Conservation (phyloP, 2,329 filamentous ascomycete species). For the Cytospora schulzeri region DNA sequence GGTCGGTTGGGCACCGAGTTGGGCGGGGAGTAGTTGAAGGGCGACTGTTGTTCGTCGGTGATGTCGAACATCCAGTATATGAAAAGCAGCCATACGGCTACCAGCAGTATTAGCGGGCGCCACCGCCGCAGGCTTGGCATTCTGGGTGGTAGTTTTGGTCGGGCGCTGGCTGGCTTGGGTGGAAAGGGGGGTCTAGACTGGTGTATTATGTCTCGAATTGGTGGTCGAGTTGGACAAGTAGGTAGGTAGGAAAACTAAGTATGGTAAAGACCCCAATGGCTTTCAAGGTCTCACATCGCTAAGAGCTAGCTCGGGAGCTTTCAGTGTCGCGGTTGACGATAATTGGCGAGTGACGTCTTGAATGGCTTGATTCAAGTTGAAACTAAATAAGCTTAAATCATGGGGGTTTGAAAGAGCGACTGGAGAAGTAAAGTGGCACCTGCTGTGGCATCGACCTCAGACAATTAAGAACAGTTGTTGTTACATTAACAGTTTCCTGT, state of each 20-base stretch:
- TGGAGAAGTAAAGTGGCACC: background rate
- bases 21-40: slow-evolving; percentile 26
- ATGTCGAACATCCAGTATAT: slow-evolving; percentile 25
- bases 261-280: background rate
- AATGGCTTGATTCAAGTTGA: background rate
- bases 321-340: background rate
- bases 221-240: background rate
- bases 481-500: background rate
- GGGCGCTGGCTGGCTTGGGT: background rate
- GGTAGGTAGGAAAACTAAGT: background rate
- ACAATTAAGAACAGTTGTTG: too few species aligned
- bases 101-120: slow-evolving; percentile 25
- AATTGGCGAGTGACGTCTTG: background rate
- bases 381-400: background rate
- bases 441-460: background rate
- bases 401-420: background rate
- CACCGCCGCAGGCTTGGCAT: slow-evolving; percentile 27
- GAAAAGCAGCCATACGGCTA: slow-evolving; percentile 24
- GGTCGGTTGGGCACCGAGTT: slow-evolving; percentile 17
- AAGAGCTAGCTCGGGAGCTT: background rate
- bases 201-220: background rate
- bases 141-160: background rate
- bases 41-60: slow-evolving; percentile 7
- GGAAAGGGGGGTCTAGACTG: background rate
- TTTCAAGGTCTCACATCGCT: slow-evolving; percentile 12